Base-by-base conservation (phyloP, 176 grass and related monocot species). In the Rhipidocladum racemiflorum region DNA sequence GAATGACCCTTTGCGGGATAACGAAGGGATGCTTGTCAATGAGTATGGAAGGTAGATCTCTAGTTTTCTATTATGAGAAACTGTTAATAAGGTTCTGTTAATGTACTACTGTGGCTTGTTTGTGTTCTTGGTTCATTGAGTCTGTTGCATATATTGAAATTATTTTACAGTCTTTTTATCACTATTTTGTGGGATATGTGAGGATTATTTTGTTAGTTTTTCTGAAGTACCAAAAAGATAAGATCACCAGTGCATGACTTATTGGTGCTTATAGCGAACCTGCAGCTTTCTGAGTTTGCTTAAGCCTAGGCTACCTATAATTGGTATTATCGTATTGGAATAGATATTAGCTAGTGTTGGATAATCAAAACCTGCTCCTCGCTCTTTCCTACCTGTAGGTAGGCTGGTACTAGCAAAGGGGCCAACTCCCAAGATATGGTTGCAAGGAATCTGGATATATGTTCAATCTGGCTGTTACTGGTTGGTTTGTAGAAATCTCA, bases 21-120 rank as follows among this genome's bases (percentile, higher is more conserved):
- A 95, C 34, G 95, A 98, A 72, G 95, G 90, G 77, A 93, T 98
- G 85, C 90, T 95, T 86, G 95, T 97, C 74, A 90, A 98, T 77
- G 95, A 98, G 64, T 98, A 98, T 88, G 95, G 95, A 87, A 98
- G 95, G 95, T 98, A 70, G 18, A 76, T 48, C 13, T 48, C 45
- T 48, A 29, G 32, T 74, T 80, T 60, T 61, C 24, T 6, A 68
- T 48, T 57, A 36, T 35, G 3, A 78, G 46, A 56, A 67, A 23
- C 13, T 13, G 34, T 80, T 80, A 79, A 4, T 62, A 75, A 10
- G 62, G 49, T 74, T 79, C 17, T n/a, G 5, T 67, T 7, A 48
- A 32, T 53, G 62, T 74, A 61, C 25, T 50, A 9, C 6, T 34
- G 7, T 68, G 75, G 24, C 44, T 42, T 80, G n/a, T 89, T 80